Evolutionary conservation across 345 rosid genomes (phyloP).

Genomic region (Rubroshorea leprosula): DNA sequence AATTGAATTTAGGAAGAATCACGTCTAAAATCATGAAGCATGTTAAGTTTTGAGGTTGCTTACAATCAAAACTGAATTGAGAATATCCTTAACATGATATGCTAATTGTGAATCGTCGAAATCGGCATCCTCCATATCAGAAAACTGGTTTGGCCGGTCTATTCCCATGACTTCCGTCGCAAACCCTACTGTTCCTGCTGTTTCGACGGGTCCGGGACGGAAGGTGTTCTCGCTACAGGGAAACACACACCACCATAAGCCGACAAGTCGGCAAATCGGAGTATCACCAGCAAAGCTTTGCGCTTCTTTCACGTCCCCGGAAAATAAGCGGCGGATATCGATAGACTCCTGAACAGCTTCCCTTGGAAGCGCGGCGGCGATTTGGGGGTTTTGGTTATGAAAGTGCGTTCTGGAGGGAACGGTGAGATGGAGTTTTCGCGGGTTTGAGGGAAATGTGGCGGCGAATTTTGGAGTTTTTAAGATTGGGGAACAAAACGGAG

Average conservation of each 20-base stretch:
- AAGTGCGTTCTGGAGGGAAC: neutral
- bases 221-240: neutral
- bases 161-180: constrained; percentile 27
- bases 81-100: constrained; percentile 47
- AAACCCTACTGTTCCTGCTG: neutral
- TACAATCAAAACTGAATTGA: constrained; percentile 33
- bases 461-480: neutral
- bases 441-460: neutral
- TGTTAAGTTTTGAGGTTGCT: neutral
- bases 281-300: neutral
- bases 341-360: neutral
- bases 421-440: too few species aligned
- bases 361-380: too few species aligned
- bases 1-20: neutral
- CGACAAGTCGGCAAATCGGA: neutral
- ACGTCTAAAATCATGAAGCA: neutral
- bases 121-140: constrained; percentile 26
- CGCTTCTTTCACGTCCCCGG: neutral
- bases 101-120: constrained; percentile 43
- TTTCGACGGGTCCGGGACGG: neutral
- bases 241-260: neutral
- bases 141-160: constrained; percentile 11
- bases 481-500: too few species aligned
- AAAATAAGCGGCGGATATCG: neutral
- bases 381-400: neutral